Conservation (phyloP, 768 basidiomycete genomes). For the Chalciporus sphaerocephalus region DNA sequence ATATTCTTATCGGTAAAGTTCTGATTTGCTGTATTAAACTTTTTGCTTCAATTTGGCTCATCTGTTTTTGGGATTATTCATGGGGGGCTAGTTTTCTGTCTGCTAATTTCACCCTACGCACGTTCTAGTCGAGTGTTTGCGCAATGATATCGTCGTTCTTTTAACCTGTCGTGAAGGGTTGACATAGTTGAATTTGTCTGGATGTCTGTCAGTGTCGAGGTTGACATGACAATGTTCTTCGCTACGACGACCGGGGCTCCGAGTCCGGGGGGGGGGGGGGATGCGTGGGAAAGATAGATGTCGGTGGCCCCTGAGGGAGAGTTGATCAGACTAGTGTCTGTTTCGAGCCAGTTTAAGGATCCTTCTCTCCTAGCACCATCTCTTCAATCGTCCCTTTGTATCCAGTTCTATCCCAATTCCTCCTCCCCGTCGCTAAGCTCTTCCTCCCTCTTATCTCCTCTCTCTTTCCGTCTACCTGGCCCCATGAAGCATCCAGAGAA, state of each 20-base stretch:
- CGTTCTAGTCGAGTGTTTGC: slow-evolving; percentile 9
- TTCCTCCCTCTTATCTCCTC: slow-evolving; percentile 12
- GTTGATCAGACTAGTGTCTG: slow-evolving; percentile 6
- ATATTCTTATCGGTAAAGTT: slow-evolving; percentile 34
- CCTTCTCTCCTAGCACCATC: not conserved
- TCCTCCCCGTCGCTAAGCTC: no score
- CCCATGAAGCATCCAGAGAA: slow-evolving; percentile 37
- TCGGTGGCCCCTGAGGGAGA: slow-evolving; percentile 17
- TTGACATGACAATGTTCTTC: slow-evolving; percentile 7
- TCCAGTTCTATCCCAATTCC: not conserved
- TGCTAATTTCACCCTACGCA: slow-evolving; percentile 12
- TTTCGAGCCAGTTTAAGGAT: slow-evolving; percentile 25
- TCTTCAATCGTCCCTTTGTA: slow-evolving; percentile 6
- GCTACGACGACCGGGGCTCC: not conserved
- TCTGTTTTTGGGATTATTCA: slow-evolving; percentile 6
- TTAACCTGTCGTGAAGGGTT: not conserved
- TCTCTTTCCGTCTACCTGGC: slow-evolving; percentile 20
- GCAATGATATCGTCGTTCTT: not conserved
- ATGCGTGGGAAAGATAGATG: not conserved
- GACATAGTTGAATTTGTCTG: not conserved
- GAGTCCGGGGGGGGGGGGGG: no score
- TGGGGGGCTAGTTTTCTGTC: slow-evolving; percentile 4
- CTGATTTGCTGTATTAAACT: slow-evolving; percentile 17
- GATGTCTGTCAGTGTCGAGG: not conserved
- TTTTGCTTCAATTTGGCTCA: slow-evolving; percentile 9